These are phyloP conservation scores for Nigrospora oryzae DNA, from an alignment of 2,329 filamentous ascomycete genomes.

Conservation along the genomic window DNA sequence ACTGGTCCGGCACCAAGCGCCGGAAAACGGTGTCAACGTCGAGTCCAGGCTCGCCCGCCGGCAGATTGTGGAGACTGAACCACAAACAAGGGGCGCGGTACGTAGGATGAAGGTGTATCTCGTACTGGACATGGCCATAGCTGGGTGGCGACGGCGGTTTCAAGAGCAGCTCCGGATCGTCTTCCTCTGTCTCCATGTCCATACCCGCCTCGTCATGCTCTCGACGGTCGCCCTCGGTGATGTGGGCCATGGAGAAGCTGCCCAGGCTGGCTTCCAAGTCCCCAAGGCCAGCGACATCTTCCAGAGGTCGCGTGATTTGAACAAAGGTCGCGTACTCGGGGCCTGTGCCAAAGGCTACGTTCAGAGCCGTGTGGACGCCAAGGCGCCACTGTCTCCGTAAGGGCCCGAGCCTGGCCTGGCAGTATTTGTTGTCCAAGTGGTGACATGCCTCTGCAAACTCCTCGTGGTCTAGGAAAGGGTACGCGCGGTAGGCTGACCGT, in stretches of 20 bases:
- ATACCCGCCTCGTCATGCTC: slow-evolving; percentile 3
- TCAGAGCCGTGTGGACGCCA: slow-evolving; percentile 40
- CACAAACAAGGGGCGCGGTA: slow-evolving; percentile 71
- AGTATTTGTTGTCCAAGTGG: slow-evolving; percentile 49
- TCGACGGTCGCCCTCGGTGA: neutral
- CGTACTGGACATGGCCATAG: slow-evolving; percentile 52
- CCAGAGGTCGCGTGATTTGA: slow-evolving; percentile 47
- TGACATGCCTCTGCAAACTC: slow-evolving; percentile 62
- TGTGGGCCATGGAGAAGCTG: slow-evolving; percentile 32
- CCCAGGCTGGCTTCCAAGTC: slow-evolving; percentile 38
- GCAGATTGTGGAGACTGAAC: slow-evolving; percentile 57
- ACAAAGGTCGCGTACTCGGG: slow-evolving; percentile 42
- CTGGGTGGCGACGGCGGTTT: slow-evolving; percentile 17
- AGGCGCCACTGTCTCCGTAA: slow-evolving; percentile 47
- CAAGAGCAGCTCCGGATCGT: slow-evolving; percentile 37
- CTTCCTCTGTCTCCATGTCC: slow-evolving; percentile 36
- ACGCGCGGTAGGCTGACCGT: slow-evolving; percentile 37
- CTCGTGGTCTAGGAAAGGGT: slow-evolving; percentile 50
- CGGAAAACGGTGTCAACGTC: slow-evolving; percentile 63
- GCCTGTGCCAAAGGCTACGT: slow-evolving; percentile 30
- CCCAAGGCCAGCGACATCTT: slow-evolving; percentile 29
- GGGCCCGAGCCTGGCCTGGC: slow-evolving; percentile 47
- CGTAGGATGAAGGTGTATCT: slow-evolving; percentile 66
- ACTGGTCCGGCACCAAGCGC: slow-evolving; percentile 59
- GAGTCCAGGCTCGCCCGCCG: slow-evolving; percentile 45